Evolutionary conservation across 768 basidiomycete genomes (phyloP).

Genomic region (Psilocybe cyanescens): DNA sequence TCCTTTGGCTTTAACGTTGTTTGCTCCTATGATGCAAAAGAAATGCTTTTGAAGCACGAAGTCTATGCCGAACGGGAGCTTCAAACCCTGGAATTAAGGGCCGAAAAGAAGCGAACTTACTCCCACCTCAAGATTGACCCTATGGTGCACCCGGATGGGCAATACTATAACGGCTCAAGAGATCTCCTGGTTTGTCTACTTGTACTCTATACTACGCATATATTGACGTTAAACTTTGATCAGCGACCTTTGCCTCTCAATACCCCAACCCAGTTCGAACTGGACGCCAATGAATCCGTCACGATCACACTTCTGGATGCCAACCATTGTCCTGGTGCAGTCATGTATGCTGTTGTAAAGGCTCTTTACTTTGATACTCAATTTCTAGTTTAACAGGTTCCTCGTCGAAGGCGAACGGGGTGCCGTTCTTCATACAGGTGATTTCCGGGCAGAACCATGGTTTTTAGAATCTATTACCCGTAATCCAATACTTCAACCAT

Average conservation of each 20-base stretch:
- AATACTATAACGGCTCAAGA: slow-evolving; percentile 55
- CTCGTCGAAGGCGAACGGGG: slow-evolving; percentile 73
- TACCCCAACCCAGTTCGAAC: slow-evolving; percentile 61
- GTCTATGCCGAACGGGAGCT: slow-evolving; percentile 66
- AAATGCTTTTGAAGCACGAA: slow-evolving; percentile 83
- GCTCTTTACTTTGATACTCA: neutral
- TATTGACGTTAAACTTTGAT: neutral
- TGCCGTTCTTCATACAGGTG: slow-evolving; percentile 89
- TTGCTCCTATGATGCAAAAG: slow-evolving; percentile 84
- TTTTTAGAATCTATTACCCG: slow-evolving; percentile 69
- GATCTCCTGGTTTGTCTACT: slow-evolving; percentile 64
- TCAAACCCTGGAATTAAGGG: slow-evolving; percentile 51
- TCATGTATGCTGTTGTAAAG: slow-evolving; percentile 62
- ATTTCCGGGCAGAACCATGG: slow-evolving; percentile 87
- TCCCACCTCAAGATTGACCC: slow-evolving; percentile 68
- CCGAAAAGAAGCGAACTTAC: slow-evolving; percentile 61
- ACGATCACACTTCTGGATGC: slow-evolving; percentile 85
- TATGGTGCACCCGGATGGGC: slow-evolving; percentile 47
- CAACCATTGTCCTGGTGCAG: slow-evolving; percentile 94
- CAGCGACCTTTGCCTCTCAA: slow-evolving; percentile 66
- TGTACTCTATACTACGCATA: neutral
- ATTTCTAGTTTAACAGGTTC: slow-evolving; percentile 56
- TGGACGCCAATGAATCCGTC: slow-evolving; percentile 61
- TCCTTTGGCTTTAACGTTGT: slow-evolving; percentile 74
- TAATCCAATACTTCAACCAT: slow-evolving; percentile 76